These are phyloP conservation scores for Claviceps sp. DNA, from an alignment of 2,329 filamentous ascomycete genomes.

Conservation along the genomic window DNA sequence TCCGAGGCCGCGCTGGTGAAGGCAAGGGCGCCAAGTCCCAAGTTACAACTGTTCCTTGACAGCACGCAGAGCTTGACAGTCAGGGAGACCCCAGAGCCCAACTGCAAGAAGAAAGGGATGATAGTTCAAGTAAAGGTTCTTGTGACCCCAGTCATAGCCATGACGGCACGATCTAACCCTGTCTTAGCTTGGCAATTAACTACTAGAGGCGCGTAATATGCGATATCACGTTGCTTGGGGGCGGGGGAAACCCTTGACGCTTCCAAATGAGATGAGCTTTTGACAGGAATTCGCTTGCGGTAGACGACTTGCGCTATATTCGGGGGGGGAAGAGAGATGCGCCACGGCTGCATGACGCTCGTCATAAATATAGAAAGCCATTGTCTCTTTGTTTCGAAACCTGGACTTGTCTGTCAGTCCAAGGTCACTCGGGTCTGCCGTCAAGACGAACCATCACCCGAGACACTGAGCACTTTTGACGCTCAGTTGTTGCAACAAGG, in stretches of 20 bases:
- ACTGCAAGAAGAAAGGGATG: neutral
- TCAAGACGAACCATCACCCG: neutral
- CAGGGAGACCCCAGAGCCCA: neutral
- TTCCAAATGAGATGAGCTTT: neutral
- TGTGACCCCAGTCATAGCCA: neutral
- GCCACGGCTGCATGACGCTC: neutral
- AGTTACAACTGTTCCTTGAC: neutral
- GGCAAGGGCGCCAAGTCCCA: neutral
- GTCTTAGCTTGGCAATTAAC: neutral
- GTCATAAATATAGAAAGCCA: neutral
- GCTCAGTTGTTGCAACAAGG: neutral
- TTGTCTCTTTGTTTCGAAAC: neutral
- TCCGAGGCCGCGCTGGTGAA: neutral
- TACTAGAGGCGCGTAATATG: neutral
- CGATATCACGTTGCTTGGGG: neutral
- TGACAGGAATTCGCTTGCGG: neutral
- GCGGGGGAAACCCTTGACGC: neutral
- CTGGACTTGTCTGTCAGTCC: neutral
- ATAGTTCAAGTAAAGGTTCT: neutral
- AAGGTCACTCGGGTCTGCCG: neutral
- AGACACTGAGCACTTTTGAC: neutral
- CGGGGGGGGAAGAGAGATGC: neutral
- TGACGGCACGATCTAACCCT: neutral
- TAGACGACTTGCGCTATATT: neutral
- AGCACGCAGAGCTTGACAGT: neutral